Evolutionary conservation across 2,329 filamentous ascomycete species (phyloP), one percentile per base, ranked within the genome.

Genomic region (Arthroderma sp.): DNA sequence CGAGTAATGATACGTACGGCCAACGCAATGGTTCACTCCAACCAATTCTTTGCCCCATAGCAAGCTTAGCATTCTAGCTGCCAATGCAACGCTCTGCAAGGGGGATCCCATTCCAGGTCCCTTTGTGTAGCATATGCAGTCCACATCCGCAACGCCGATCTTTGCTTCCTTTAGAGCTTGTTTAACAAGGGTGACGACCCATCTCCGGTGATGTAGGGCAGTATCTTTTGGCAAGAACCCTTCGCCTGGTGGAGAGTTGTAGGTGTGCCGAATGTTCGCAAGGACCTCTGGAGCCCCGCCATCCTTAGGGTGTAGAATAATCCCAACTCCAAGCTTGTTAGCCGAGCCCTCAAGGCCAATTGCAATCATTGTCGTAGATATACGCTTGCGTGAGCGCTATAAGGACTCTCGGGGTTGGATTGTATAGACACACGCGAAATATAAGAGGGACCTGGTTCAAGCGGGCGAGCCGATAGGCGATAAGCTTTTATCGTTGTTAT

Each of bases 151-250:
- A 9, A 80, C 64, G 0, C 63, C 56, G 3, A 85, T 60, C 15
- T 68, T 67, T 0, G 89, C 85, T 53, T 83, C 79, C 46, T 72
- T 70, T 50, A 98, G 76, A 4, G 89, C 85, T 49, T 78, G 75
- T 54, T 81, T 85, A 11, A 91, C 82, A n/a, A 96, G 71, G 27
- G 73, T 69, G 10, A 86, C 83, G 51, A 96, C 85, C 79, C 83
- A 85, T 59, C 78, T 62, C 51, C 91, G 81, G 73, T 98, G 91
- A 67, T 98, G 91, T 43, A 78, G 77, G 10, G 91, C 91, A 1
- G 89, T 95, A 68, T 98, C 91, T 62, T 96, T 95, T 49, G 91
- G 91, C 4, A 96, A 76, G 67, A 98, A 96, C 4, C 91, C 91
- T 48, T 88, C 84, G 37, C 91, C 91, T 0, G 91, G 87, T 3